Evolutionary conservation across 768 basidiomycete genomes (phyloP), one percentile per base, ranked within the genome.

Genomic region (Pulveroboletus frians): DNA sequence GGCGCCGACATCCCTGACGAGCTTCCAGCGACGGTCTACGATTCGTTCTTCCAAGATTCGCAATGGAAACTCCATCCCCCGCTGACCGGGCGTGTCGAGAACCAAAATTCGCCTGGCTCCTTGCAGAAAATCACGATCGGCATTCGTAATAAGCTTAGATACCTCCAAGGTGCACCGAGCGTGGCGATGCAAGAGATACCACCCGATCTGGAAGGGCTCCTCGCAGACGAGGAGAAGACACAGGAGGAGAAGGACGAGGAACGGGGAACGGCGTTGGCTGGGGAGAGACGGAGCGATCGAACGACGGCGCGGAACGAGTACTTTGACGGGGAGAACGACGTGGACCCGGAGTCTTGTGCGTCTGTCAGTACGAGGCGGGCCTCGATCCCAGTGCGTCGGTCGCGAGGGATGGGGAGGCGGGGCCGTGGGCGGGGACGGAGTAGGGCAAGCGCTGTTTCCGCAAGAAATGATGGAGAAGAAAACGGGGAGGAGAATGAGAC

Each of bases 171-270:
- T 29, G 96, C 95, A 36, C 95, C 95, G n/a, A 92, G 90, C 63
- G 91, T 98, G 9, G 83, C 83, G 56, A 88, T 98, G 89, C 89
- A 92, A 60, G 92, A 97, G 69, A 90, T 98, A 23, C 95, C 96
- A 4, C 94, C 94, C 0, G 87, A 94, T 59, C 71, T 99, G 14
- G 85, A 84, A 53, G 86, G 81, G 1, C 76, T 89, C 60, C 67
- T 94, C 26, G 81, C 76, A 4, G 82, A 85, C 46, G 89, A 92
- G 63, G 83, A 87, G 27, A 70, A 76, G 46, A 82, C 76, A 27
- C 69, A 69, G 14, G 86, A 85, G 35, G 85, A 88, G 60, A 81
- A 76, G 60, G 81, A 81, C 44, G 88, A 88, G 52, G 89, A 89
- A 54, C 70, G 66, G 63, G 82, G 62, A 69, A 70, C 79, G 9